Evolutionary conservation across 2,329 filamentous ascomycete species (phyloP).

Genomic region (Rhynchosporium secalis): DNA sequence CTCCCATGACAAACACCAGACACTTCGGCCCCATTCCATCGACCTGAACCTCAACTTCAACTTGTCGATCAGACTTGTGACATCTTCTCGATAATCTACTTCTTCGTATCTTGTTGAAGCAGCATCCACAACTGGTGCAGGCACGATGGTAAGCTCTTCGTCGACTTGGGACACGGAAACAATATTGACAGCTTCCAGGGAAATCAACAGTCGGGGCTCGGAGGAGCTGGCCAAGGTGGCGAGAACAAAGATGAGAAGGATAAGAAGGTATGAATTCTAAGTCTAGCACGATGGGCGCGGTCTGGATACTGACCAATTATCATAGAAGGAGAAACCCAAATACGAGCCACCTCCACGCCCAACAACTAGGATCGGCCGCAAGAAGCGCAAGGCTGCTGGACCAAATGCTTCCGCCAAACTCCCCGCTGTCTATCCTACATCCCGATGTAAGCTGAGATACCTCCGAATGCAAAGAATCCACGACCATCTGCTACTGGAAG

Average conservation of each 20-base stretch:
- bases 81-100: slow-evolving; percentile 13
- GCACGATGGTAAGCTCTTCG: slow-evolving; percentile 37
- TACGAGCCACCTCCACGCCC: slow-evolving; percentile 97
- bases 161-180: slow-evolving; percentile 26
- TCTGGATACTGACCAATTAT: slow-evolving; percentile 26
- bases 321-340: slow-evolving; percentile 98
- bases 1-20: slow-evolving; percentile 32
- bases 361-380: slow-evolving; percentile 93
- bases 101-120: neutral
- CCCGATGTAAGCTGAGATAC: slow-evolving; percentile 94
- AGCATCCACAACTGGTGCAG: slow-evolving; percentile 21
- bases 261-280: slow-evolving; percentile 71
- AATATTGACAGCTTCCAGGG: slow-evolving; percentile 33
- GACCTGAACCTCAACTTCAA: slow-evolving; percentile 26
- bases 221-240: slow-evolving; percentile 56
- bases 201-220: slow-evolving; percentile 47
- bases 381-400: slow-evolving; percentile 95
- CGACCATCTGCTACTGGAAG: slow-evolving; percentile 93
- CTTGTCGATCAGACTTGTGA: slow-evolving; percentile 24
- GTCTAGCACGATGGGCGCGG: neutral
- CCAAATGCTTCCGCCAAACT: slow-evolving; percentile 95
- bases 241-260: slow-evolving; percentile 85
- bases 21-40: slow-evolving; percentile 13
- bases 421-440: slow-evolving; percentile 89
- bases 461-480: slow-evolving; percentile 98